Base-by-base conservation (phyloP, 345 rosid genomes). In the Linum trigynum region DNA sequence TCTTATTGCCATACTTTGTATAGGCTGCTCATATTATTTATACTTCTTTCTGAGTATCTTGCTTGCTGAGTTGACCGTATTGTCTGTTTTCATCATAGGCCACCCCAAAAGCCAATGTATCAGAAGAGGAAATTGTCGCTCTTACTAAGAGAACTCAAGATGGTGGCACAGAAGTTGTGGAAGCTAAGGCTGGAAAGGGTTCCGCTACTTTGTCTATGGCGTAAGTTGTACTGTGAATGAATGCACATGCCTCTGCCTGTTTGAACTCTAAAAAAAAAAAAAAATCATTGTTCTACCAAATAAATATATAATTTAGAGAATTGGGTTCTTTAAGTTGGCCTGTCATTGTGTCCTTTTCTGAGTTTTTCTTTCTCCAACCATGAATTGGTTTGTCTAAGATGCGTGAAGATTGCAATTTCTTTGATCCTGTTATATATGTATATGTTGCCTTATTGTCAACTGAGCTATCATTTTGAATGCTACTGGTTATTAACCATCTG, bases 161-260 rank as follows among this genome's bases (percentile, higher is more conserved):
- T 65, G 92, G 95, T 70, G 97, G 95, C 58, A 90, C 95, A 16
- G 85, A 90, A 71, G 95, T 90, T 63, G 95, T 84, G 65, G 89
- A 90, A 73, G 97, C 92, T 10, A 90, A 88, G 85, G 95, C 92
- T 73, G 97, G 92, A 75, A 88, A 88, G 77, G 97, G 95, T 71
- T 90, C 95, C 43, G 95, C 97, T 14, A 90, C 92, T 37, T 74
- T 88, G 68, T 90, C 95, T 55, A 86, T 90, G 95, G 97, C 95
- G 95, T 90, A 83, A 81, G 95, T 81, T 65, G 3, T 57, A 48
- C 68, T 64, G 7, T 67, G 3, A 41, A 32, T 41, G 35, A 37
- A 53, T 55, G 16, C 57, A 0, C 16, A 9, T 55, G 32, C 14
- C 15, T 43, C 50, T 43, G 32, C 51, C 2, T 45, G 51, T 14